Percentiles rank a stretch among this genome's conserved stretches.
phyloP scores from a whole-genome alignment of 192 early-diverging fungal genomes.

The Coemansia umbellata region DNA sequence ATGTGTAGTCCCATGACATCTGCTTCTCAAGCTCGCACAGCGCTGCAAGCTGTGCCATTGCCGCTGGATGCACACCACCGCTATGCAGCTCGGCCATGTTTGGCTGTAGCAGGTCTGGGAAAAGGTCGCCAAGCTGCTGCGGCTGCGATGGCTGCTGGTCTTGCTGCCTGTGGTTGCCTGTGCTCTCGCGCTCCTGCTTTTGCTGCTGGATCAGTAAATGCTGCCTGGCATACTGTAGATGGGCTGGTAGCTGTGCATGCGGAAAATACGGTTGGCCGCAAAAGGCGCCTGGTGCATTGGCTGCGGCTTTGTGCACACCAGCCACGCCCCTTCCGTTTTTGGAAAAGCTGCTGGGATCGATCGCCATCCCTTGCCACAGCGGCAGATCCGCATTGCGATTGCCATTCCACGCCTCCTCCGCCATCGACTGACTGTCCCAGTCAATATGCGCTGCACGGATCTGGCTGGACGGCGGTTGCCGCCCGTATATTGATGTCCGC shows the following conservation, averaged over 20 bases:
- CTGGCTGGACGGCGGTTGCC: conserved; percentile 49
- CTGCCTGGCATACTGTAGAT: conserved; percentile 1
- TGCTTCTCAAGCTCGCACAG: conserved; percentile 26
- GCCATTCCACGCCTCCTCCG: conserved; percentile 31
- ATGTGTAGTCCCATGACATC: conserved; percentile 42
- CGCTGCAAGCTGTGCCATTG: conserved; percentile 15
- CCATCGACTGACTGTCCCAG: conserved; percentile 48
- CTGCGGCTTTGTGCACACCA: too few relatives aligned
- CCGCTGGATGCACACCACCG: not conserved
- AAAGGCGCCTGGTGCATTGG: too few relatives aligned
- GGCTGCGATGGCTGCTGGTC: conserved; percentile 16
- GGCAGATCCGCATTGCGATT: conserved; percentile 23
- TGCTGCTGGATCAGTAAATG: conserved; percentile 1
- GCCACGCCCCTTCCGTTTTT: too few relatives aligned
- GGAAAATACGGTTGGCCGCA: not conserved
- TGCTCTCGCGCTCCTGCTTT: not conserved
- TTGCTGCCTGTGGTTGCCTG: not conserved
- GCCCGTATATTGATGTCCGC: conserved; percentile 43
- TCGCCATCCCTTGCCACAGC: conserved; percentile 27
- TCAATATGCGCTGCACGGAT: conserved; percentile 49
- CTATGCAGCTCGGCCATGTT: conserved; percentile 2
- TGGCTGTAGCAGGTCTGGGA: not conserved
- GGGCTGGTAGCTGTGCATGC: conserved; percentile 1
- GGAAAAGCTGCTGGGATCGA: too few relatives aligned
- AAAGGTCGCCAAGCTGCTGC: not conserved